Percentiles rank a stretch among this genome's conserved stretches.
phyloP scores from a whole-genome alignment of 257 asterid species.

The Eucommia ulmoides region DNA sequence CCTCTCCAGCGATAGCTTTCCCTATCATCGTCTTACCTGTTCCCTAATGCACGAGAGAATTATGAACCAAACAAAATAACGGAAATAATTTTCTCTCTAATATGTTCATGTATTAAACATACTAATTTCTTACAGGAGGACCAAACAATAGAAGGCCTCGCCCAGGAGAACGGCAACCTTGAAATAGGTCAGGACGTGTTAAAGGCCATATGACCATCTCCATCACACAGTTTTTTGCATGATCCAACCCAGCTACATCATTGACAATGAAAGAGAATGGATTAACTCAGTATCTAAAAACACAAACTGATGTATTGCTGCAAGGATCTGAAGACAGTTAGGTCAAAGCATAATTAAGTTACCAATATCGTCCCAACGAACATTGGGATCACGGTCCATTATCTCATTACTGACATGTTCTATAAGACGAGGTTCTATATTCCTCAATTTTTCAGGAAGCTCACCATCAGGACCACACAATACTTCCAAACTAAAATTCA shows the following conservation, averaged over 20 bases:
- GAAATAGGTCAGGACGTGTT: slow-evolving; percentile 91
- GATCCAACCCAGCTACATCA: slow-evolving; percentile 83
- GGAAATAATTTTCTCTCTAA: slow-evolving; percentile 3
- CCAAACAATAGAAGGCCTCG: slow-evolving; percentile 99
- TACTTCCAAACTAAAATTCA: slow-evolving; percentile 65
- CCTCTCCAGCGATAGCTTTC: slow-evolving; percentile 99
- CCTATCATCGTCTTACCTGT: slow-evolving; percentile 99
- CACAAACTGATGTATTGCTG: background rate
- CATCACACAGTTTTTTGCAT: slow-evolving; percentile 96
- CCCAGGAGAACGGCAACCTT: slow-evolving; percentile 99
- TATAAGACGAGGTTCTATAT: slow-evolving; percentile 87
- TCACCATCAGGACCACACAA: slow-evolving; percentile 95
- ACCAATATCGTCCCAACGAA: slow-evolving; percentile 98
- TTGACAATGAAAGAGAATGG: slow-evolving; percentile 5
- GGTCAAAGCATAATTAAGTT: background rate
- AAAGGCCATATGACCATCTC: slow-evolving; percentile 99
- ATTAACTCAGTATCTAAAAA: too few species aligned
- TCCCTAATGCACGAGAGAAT: slow-evolving; percentile 47
- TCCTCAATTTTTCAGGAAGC: slow-evolving; percentile 93
- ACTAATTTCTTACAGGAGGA: slow-evolving; percentile 91
- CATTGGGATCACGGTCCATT: slow-evolving; percentile 97
- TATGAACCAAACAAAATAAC: slow-evolving; percentile 9
- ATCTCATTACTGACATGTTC: slow-evolving; percentile 98
- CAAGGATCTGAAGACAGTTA: too few species aligned
- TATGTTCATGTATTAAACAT: too few species aligned